phyloP scores from a whole-genome alignment of 345 rosid species.

The Raphanus sativus region DNA sequence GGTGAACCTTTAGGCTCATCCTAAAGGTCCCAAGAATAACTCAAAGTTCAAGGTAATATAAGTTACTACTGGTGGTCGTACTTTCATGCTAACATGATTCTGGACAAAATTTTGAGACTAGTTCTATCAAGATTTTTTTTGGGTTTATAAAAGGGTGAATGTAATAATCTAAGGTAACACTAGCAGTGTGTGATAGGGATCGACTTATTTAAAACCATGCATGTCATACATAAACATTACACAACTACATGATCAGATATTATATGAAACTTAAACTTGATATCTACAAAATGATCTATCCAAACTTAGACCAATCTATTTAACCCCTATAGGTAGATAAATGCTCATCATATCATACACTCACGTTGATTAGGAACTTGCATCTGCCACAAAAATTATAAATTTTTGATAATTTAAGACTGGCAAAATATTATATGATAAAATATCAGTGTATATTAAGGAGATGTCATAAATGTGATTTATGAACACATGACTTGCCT shows the following conservation, averaged over 20 bases:
- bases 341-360: not conserved
- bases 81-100: constrained; percentile 20
- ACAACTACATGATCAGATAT: not conserved
- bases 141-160: not conserved
- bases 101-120: constrained; percentile 23
- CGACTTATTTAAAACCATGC: not conserved
- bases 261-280: not conserved
- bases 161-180: not conserved
- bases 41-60: not conserved
- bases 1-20: too few relatives aligned
- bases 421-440: constrained; percentile 4
- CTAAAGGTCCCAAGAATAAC: too few relatives aligned
- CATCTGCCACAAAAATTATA: not conserved
- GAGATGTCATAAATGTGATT: constrained; percentile 26
- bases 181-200: constrained; percentile 6
- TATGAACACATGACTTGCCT: constrained; percentile 38
- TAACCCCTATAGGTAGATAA: not conserved
- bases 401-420: not conserved
- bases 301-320: not conserved
- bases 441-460: not conserved
- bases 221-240: not conserved
- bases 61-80: constrained; percentile 11
- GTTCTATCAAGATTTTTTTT: constrained; percentile 15
- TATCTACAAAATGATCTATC: not conserved
- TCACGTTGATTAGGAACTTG: constrained; percentile 4